Evolutionary conservation across 768 basidiomycete genomes (phyloP), one percentile per base, ranked within the genome.

Genomic region (Boletus patriciae): DNA sequence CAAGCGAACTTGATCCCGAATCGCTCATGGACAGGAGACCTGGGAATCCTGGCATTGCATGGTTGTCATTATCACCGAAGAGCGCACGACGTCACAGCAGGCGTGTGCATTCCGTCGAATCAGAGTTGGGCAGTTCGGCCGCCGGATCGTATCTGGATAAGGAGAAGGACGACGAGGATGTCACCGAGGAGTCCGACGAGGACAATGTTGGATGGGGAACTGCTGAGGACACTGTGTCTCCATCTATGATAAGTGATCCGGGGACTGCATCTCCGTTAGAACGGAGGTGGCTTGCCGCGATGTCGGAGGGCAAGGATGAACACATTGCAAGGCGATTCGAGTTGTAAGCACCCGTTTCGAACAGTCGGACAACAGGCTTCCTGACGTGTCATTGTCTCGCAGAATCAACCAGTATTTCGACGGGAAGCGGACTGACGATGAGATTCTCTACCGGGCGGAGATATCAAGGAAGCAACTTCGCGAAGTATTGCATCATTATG

Each of bases 391-490:
- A 49, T 19, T 23, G 31, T 33, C 11, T 50, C 23, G 27, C 68
- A 95, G 94, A 58, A 90, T 96, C 50, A 89, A 92, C 57, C 90
- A 92, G 64, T 97, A 93, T 68, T 94, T 98, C 64, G 93, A 98
- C 63, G 96, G 96, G 13, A 90, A 87, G 70, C 86, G 81, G 50
- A 92, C 92, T 0, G 90, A 94, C 58, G 94, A 97, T 62, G 95
- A 98, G 71, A 95, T 98, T 55, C 78, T 95, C n/a, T 92, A 87
- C 69, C 80, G 88, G 38, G 92, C 94, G 0, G 90, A 90, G 50
- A 88, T 98, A 55, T 83, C 87, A 38, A 81, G 90, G 65, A 90
- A 87, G 66, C 89, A 95, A 63, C 76, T 98, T 56, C 81, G 92
- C 16, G 87, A 88, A 63, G 85, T 97, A 7, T 71, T 97, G 34